Conservation (phyloP, 208 protist genomes). For the Leishmania tarentolae region DNA sequence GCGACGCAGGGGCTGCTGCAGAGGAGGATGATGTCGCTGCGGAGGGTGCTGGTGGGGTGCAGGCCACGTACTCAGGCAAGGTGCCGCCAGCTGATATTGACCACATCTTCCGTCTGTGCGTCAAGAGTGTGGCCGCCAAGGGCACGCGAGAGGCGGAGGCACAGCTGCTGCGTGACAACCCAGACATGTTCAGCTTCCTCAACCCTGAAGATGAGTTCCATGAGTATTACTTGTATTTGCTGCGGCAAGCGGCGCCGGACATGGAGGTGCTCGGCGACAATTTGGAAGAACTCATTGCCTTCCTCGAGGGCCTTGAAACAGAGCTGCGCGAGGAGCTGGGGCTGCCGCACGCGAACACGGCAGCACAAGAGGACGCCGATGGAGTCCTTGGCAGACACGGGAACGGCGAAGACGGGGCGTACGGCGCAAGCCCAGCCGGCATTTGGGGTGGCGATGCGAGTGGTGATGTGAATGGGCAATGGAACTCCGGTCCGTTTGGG, state of each 20-base stretch:
- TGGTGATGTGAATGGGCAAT: background rate
- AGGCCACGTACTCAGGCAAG: conserved; percentile 66
- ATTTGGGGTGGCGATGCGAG: conserved; percentile 6
- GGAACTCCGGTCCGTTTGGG: background rate
- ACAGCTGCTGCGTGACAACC: conserved; percentile 71
- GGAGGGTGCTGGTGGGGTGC: background rate
- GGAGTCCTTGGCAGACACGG: background rate
- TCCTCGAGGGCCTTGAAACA: conserved; percentile 64
- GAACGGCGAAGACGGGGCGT: conserved; percentile 9
- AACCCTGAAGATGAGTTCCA: conserved; percentile 86
- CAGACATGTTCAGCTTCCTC: conserved; percentile 80
- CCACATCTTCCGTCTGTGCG: conserved; percentile 63
- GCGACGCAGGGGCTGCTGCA: background rate
- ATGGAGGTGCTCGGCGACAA: conserved; percentile 87
- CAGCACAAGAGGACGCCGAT: conserved; percentile 41
- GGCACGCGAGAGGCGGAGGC: conserved; percentile 73
- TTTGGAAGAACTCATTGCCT: conserved; percentile 77
- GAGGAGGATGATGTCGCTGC: conserved; percentile 12
- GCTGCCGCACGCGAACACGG: conserved; percentile 24
- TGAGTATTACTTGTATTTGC: conserved; percentile 86
- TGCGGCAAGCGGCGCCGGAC: conserved; percentile 72
- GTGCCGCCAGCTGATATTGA: conserved; percentile 67
- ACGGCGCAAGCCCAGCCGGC: conserved; percentile 3
- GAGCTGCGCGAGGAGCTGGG: conserved; percentile 71
- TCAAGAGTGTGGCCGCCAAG: conserved; percentile 59